These are phyloP conservation scores for Vigna hirtella DNA, from an alignment of 306 rosid genomes.

Conservation along the genomic window DNA sequence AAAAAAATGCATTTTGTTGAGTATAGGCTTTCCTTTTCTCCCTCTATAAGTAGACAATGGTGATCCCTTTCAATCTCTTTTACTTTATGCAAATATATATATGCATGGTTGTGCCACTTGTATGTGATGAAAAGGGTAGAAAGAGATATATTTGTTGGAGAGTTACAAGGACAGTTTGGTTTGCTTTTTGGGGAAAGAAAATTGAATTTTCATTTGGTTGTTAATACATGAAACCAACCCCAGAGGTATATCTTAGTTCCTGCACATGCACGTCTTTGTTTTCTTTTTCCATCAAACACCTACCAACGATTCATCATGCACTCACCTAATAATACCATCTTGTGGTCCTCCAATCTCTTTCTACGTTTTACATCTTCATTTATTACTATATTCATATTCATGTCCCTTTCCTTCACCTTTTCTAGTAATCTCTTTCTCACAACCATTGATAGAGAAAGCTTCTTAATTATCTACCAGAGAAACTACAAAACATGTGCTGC, in stretches of 20 bases:
- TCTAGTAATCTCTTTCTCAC: background rate
- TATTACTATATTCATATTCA: background rate
- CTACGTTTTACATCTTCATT: constrained; percentile 2
- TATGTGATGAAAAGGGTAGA: background rate
- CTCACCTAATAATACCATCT: background rate
- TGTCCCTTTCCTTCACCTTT: background rate
- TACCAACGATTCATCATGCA: background rate
- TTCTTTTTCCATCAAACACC: constrained; percentile 21
- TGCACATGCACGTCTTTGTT: constrained; percentile 24
- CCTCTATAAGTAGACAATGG: no score
- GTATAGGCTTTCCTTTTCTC: no score
- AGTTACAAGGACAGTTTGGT: background rate
- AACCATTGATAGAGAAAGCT: background rate
- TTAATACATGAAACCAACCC: constrained; percentile 6
- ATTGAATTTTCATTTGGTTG: background rate
- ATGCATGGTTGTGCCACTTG: background rate
- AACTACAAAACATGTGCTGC: background rate
- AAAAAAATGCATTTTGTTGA: no score
- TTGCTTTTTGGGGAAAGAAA: constrained; percentile 22
- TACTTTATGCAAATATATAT: background rate
- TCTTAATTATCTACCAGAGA: background rate
- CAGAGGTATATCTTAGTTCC: constrained; percentile 20
- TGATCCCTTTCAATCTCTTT: background rate
- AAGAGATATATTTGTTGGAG: background rate
- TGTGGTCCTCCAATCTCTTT: constrained; percentile 33